Evolutionary conservation across 345 rosid species (phyloP), one percentile per base, ranked within the genome.

Genomic region (Bruguiera sexangula): DNA sequence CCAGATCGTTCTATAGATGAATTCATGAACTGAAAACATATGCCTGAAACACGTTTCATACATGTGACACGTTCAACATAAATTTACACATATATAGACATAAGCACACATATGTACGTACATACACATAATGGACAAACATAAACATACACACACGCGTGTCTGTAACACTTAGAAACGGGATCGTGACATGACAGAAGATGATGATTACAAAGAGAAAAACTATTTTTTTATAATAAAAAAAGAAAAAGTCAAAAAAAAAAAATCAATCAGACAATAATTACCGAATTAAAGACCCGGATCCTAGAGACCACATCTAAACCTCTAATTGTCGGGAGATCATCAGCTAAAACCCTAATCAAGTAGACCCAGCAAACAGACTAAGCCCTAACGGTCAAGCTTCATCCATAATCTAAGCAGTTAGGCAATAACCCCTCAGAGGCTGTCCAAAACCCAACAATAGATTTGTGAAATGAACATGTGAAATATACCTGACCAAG

Each of bases 321-420:
- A 52, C 26, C 36, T 20, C 9, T 2, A 26, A 39, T 29, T 10
- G 46, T 58, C 63, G 60, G 46, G 61, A 52, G 53, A 69, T 9
- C 11, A 65, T 21, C 58, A 48, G 69, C 66, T 62, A 71, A 57
- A 76, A 72, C 76, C 76, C 69, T 58, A 76, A 66, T n/a, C 43
- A 5, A 46, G 68, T 53, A 60, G 46, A 72, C 72, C 76, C 69
- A 68, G 30, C 63, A 43, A 48, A 39, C 46, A 13, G 67, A 26
- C 27, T 57, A n/a, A 27, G 30, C 32, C 70, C 5, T 29, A 11
- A 32, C 34, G 43, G 43, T n/a, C 54, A 56, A 61, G n/a, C 60
- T 48, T 30, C 43, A 54, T 31, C 24, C 21, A 20, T 68, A 62
- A 73, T 53, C 62, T 24, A 27, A 27, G 20, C 15, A 16, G 10